Base-by-base conservation (phyloP, 2,329 filamentous ascomycete species). In the Cercospora janseana region DNA sequence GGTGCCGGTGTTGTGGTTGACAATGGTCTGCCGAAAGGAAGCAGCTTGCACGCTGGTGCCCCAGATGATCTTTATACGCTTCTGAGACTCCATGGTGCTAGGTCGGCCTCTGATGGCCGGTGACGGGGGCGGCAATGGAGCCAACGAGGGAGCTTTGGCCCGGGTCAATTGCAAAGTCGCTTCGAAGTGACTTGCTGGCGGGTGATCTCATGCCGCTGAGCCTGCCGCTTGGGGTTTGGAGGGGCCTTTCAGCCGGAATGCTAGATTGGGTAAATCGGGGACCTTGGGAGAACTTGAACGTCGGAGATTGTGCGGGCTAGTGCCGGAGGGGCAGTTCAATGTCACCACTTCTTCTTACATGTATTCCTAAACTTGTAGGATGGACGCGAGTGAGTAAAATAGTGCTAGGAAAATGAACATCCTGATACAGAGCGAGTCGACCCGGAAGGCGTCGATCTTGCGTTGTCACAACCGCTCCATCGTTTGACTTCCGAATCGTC, bases 21-120 rank as follows among this genome's bases (percentile, higher is more conserved):
- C 59, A 47, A 71, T 61, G 50, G 67, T 66, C 34, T 69, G 64
- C 57, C 66, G 65, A 13, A 71, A 60, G 55, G 70, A 65, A 24
- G 71, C 65, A 18, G 67, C 61, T 58, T 72, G 63, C 15, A 69
- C 70, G 49, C 69, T 64, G 52, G 73, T 59, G 45, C 69, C 70
- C 9, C 71, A 66, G 0, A 66, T 66, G 55, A 72, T 65, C 46
- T 71, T 59, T 53, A 59, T 56, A 54, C 54, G 49, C 24, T 31
- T 54, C 21, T 32, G 37, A 12, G 53, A 49, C 44, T 48, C 55
- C 55, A 58, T 58, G 20, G 23, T n/a, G n/a, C n/a, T n/a, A n/a
- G n/a, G n/a, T 38, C 44, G 44, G 44, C 44, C 20, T 47, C 32
- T 47, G 44, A 20, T 44, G n/a, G n/a, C n/a, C n/a, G n/a, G n/a